Conservation (phyloP, 257 asterid species). For the Misopates orontium region DNA sequence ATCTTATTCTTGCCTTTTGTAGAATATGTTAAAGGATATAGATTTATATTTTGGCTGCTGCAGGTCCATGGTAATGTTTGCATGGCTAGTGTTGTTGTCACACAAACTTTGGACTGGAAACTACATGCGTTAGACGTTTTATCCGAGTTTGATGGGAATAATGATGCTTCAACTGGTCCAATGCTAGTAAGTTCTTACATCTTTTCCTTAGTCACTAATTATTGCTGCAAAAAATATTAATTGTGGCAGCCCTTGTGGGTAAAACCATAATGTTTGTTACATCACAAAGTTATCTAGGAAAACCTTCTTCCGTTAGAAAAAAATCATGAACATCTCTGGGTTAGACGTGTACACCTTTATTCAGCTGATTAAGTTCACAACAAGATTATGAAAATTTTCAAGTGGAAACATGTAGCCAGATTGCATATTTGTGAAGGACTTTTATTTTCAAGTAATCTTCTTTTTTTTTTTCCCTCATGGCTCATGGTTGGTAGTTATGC, state of each 20-base stretch:
- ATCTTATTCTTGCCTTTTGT: background rate
- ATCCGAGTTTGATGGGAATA: constrained; percentile 92
- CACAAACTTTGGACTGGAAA: constrained; percentile 97
- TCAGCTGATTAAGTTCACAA: constrained; percentile 8
- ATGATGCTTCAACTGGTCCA: constrained; percentile 78
- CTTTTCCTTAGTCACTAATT: constrained; percentile 21
- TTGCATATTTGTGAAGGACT: background rate
- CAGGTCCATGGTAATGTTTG: constrained; percentile 99
- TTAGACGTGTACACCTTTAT: constrained; percentile 12
- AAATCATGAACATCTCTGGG: background rate
- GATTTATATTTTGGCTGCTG: constrained; percentile 33
- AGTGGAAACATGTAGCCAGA: background rate
- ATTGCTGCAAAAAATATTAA: constrained; percentile 3
- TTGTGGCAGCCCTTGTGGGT: background rate
- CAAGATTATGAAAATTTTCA: background rate
- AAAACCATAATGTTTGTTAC: no score
- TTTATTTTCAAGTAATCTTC: background rate
- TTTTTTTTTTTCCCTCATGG: background rate
- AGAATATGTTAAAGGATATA: constrained; percentile 5
- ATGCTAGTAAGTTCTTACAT: constrained; percentile 70
- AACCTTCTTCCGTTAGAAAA: constrained; percentile 7
- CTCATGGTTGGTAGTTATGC: background rate
- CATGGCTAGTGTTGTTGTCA: constrained; percentile 95
- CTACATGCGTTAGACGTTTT: constrained; percentile 95
- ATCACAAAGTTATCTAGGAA: background rate